Evolutionary conservation across 1,284 basidiomycete species (phyloP).

Genomic region (Puccinia triticina): DNA sequence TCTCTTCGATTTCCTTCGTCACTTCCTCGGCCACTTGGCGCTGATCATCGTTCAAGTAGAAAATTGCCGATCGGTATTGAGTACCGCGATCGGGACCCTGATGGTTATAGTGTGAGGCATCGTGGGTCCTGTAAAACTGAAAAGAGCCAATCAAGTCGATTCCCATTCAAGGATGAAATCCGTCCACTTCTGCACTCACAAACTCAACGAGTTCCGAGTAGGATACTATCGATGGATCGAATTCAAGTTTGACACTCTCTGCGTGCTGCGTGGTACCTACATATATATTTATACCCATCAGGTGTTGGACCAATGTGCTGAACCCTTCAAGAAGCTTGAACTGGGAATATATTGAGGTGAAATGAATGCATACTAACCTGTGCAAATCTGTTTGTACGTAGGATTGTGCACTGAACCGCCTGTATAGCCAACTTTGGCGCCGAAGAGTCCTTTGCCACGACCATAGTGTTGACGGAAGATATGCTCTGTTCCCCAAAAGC

Average conservation of each 20-base stretch:
- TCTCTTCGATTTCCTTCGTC: slow-evolving; percentile 80
- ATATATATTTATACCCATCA: background rate
- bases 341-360: background rate
- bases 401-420: slow-evolving; percentile 39
- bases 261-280: slow-evolving; percentile 80
- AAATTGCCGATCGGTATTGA: slow-evolving; percentile 90
- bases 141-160: background rate
- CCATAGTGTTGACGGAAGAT: slow-evolving; percentile 54
- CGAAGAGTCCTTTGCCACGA: slow-evolving; percentile 36
- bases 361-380: slow-evolving; percentile 10
- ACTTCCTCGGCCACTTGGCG: slow-evolving; percentile 73
- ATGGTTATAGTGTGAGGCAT: slow-evolving; percentile 71
- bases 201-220: slow-evolving; percentile 48
- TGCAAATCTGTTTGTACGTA: slow-evolving; percentile 43
- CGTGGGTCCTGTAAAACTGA: slow-evolving; percentile 72
- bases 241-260: slow-evolving; percentile 82
- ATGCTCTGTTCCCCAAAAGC: slow-evolving; percentile 62
- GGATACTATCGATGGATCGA: slow-evolving; percentile 67
- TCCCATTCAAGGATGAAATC: background rate
- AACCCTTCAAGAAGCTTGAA: background rate
- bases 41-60: slow-evolving; percentile 78
- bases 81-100: slow-evolving; percentile 61
- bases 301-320: background rate
- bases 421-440: slow-evolving; percentile 45
- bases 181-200: slow-evolving; percentile 18